A percentile compares a stretch with the other conserved stretches of the same genome.
Conservation (phyloP, 192 early-diverging fungal species). For the Linnemannia hyalina region DNA sequence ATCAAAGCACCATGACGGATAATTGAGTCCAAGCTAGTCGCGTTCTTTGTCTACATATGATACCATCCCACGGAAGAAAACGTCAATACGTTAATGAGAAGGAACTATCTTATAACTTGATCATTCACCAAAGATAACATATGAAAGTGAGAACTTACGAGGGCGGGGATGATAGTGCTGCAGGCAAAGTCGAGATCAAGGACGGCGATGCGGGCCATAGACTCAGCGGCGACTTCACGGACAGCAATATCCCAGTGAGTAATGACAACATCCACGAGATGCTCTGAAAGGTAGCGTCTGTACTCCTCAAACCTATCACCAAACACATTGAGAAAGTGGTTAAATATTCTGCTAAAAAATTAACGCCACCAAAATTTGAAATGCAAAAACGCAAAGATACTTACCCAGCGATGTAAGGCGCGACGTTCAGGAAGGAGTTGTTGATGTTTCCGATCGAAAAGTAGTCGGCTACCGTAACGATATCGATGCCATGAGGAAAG, state of each 20-base stretch:
- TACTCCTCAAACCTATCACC: constrained; percentile 81
- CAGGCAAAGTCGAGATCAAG: constrained; percentile 70
- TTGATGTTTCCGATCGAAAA: constrained; percentile 89
- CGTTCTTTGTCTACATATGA: constrained; percentile 17
- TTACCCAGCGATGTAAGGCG: constrained; percentile 80
- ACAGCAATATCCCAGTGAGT: constrained; percentile 92
- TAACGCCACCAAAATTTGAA: not conserved
- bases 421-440: constrained; percentile 80
- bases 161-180: constrained; percentile 63
- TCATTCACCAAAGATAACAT: not conserved
- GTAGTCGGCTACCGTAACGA: constrained; percentile 93
- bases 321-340: not conserved
- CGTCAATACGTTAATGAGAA: not conserved
- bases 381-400: constrained; percentile 2
- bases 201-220: constrained; percentile 75
- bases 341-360: not conserved
- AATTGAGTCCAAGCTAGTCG: constrained; percentile 35
- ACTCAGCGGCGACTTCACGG: constrained; percentile 80
- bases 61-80: not conserved
- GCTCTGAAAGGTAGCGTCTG: constrained; percentile 75
- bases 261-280: constrained; percentile 75
- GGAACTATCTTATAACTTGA: not conserved
- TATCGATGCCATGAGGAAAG: constrained; percentile 95
- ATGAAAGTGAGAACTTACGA: constrained; percentile 58
- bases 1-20: constrained; percentile 51